A percentile compares a stretch with the other conserved stretches of the same genome.
Conservation (phyloP, 2,329 filamentous ascomycete genomes). For the Bimuria novae-zelandiae region DNA sequence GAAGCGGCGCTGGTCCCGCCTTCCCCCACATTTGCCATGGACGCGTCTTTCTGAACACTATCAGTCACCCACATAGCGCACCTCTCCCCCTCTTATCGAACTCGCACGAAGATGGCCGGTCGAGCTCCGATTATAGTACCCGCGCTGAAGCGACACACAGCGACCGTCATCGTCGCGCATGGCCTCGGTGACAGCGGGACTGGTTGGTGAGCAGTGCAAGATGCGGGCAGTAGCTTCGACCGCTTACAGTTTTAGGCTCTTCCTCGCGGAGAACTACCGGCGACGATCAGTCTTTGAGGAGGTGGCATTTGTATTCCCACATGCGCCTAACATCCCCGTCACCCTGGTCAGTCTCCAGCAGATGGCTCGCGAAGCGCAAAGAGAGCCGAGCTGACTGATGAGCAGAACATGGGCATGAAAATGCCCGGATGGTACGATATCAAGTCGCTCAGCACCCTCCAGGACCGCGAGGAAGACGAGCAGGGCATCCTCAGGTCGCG, state of each 20-base stretch:
- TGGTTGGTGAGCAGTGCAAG: constrained; percentile 64
- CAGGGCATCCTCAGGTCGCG: constrained; percentile 73
- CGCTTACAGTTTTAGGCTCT: constrained; percentile 57
- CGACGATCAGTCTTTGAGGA: constrained; percentile 79
- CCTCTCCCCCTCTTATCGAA: constrained; percentile 1
- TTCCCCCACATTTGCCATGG: constrained; percentile 2
- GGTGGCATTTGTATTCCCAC: constrained; percentile 91
- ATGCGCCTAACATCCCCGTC: constrained; percentile 85
- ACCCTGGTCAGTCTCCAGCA: constrained; percentile 64
- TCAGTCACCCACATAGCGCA: constrained; percentile 6
- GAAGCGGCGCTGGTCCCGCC: constrained; percentile 17
- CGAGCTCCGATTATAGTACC: constrained; percentile 70
- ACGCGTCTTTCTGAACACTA: constrained; percentile 20
- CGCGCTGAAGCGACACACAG: constrained; percentile 81
- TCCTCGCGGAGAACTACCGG: constrained; percentile 85
- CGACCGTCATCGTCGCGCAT: constrained; percentile 92
- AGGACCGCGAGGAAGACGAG: constrained; percentile 64
- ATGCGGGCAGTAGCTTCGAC: neutral
- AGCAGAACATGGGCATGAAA: constrained; percentile 71
- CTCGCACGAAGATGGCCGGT: constrained; percentile 30
- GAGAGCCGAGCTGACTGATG: neutral
- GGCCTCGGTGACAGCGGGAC: constrained; percentile 81
- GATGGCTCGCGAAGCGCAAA: neutral
- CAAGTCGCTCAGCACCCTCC: constrained; percentile 53
- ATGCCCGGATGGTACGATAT: constrained; percentile 94